Base-by-base conservation (phyloP, 2,329 filamentous ascomycete species). In the Lecanicillium sp. region DNA sequence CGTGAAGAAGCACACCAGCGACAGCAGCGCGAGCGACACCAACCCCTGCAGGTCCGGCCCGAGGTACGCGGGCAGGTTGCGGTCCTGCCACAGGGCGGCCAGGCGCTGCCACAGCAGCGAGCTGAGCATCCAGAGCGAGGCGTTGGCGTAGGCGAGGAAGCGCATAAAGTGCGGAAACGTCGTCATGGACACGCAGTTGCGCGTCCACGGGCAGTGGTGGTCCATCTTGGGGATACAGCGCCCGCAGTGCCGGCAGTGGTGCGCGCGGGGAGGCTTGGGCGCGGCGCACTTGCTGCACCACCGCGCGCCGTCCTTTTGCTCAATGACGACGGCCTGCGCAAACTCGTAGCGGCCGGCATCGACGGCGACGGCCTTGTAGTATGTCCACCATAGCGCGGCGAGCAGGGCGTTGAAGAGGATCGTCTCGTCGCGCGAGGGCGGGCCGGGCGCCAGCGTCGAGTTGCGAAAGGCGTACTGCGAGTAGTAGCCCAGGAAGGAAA, bases 121-220 rank as follows among this genome's bases (percentile, higher is more conserved):
- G 38, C 69, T 65, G 5, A 90, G 70, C 39, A 61, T 58, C 62
- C 79, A 79, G 48, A 87, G 77, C 2, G 81, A 68, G 12, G 72
- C 43, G 51, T 83, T 82, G 18, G 83, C 71, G 56, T 79, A 89
- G 46, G 78, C 56, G 31, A 92, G 68, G 63, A 92, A 90, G 50
- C 86, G 84, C 33, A 88, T 47, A 60, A 92, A 92, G 62, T 90
- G 81, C 7, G 87, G 86, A 51, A 88, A 85, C 1, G 84, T 89
- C 44, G 79, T 81, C 58, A 88, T 75, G 11, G 84, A 88, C 38
- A 92, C 84, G 64, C 87, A 94, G 61, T 89, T 90, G 44, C 64
- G 68, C 4, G 84, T 90, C 86, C 86, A 92, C 3, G 86, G 84
- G 55, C 86, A 92, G 64, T 94, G 85, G 62, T 88, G 84, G 62